A percentile compares a stretch with the other conserved stretches of the same genome.
Conservation (phyloP, 2,329 filamentous ascomycete genomes). For the Xenosphaeropsis pyriputrescens region DNA sequence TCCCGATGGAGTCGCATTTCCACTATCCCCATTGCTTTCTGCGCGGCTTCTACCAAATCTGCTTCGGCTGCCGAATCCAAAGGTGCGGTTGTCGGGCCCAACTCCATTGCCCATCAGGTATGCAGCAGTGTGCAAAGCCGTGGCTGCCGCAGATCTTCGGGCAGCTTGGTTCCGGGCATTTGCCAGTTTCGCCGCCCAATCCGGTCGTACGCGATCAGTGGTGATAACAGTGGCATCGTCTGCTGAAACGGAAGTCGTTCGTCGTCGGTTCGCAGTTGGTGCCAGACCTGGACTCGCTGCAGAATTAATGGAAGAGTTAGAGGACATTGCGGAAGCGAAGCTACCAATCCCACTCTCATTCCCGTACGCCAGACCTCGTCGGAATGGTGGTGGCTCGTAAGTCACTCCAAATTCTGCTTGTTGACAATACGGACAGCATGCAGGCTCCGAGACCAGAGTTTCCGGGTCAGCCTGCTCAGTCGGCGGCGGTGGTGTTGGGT, state of each 20-base stretch:
- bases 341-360: conserved; percentile 35
- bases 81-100: conserved; percentile 12
- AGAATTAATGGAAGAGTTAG: conserved; percentile 65
- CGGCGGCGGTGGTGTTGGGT: conserved; percentile 17
- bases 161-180: conserved; percentile 75
- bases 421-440: conserved; percentile 88
- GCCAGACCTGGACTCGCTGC: conserved; percentile 13
- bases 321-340: conserved; percentile 64
- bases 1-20: conserved; percentile 14
- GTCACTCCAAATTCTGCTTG: conserved; percentile 94
- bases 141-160: conserved; percentile 79
- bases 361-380: conserved; percentile 64
- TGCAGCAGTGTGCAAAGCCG: conserved; percentile 85
- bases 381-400: conserved; percentile 79
- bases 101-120: conserved; percentile 61
- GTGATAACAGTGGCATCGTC: conserved; percentile 78
- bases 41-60: conserved; percentile 15
- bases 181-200: conserved; percentile 84
- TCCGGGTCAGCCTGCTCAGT: conserved; percentile 26
- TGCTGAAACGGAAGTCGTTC: conserved; percentile 62
- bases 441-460: conserved; percentile 77
- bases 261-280: conserved; percentile 24
- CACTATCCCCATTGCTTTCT: conserved; percentile 17
- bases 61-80: conserved; percentile 14
- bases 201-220: conserved; percentile 81